Base-by-base conservation (phyloP, 108 stramenopile genomes). In the Mediolabrus comicus region DNA sequence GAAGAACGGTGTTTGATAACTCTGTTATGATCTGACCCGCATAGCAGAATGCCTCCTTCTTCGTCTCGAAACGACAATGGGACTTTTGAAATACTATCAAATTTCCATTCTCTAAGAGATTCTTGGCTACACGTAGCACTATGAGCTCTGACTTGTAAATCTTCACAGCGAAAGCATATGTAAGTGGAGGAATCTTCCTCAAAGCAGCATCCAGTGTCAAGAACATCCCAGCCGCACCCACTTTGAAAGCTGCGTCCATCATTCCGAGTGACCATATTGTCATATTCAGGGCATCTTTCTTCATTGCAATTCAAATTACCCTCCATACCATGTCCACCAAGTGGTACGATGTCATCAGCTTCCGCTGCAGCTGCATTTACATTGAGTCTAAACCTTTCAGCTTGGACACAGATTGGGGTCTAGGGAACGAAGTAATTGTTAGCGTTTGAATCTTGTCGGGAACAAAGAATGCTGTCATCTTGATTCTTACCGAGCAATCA, bases 371-470 rank as follows among this genome's bases (percentile, higher is more conserved):
- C 71, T 62, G 74, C 30, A 51, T 74, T 56, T 31, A 72, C 75
- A 70, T 91, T 87, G 41, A 79, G 72, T 22, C 71, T 60, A 53
- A 88, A 91, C 27, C 60, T 65, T 54, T 91, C 85, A 16, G 86
- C 87, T 66, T 92, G 91, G 3, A 87, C 87, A 74, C 95, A 96
- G 9, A 96, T 94, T 11, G 95, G 95, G n/a, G 25, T 70, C 12
- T 41, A 41, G 13, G 39, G n/a, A n/a, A n/a, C n/a, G n/a, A n/a
- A n/a, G n/a, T n/a, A n/a, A n/a, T n/a, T n/a, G n/a, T n/a, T n/a
- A n/a, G n/a, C n/a, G n/a, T n/a, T n/a, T n/a, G n/a, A n/a, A n/a
- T n/a, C n/a, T n/a, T n/a, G n/a, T n/a, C n/a, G n/a, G n/a, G n/a
- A n/a, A n/a, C n/a, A n/a, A n/a, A n/a, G n/a, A n/a, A n/a, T n/a